Conservation (phyloP, 352 stramenopile genomes). For the Halophytophthora batemanensis region DNA sequence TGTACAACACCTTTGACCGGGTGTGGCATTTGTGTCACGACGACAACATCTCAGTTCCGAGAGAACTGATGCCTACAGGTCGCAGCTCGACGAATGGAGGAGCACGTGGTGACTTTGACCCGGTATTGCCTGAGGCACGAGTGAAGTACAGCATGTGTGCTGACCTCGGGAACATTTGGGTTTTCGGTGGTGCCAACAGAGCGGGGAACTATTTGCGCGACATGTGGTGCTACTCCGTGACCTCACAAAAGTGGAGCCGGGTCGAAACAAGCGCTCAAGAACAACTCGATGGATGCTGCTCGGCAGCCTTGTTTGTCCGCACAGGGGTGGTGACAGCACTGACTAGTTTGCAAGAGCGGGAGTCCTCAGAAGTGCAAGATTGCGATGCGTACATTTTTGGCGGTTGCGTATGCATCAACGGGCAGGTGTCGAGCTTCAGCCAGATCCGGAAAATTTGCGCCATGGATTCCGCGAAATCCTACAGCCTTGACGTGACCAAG, state of each 20-base stretch:
- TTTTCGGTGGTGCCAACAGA: constrained; percentile 60
- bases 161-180: constrained; percentile 80
- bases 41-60: constrained; percentile 55
- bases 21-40: constrained; percentile 85
- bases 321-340: constrained; percentile 51
- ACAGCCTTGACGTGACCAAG: constrained; percentile 43
- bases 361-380: constrained; percentile 13
- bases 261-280: constrained; percentile 53
- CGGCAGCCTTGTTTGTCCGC: constrained; percentile 40
- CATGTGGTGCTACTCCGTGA: constrained; percentile 78
- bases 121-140: constrained; percentile 47
- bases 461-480: constrained; percentile 34
- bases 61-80: constrained; percentile 6
- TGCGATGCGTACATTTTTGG: constrained; percentile 47
- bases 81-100: neutral
- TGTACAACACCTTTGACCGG: constrained; percentile 87
- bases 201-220: constrained; percentile 52
- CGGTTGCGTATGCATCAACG: constrained; percentile 27
- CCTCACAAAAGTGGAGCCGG: constrained; percentile 56
- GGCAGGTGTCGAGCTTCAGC: constrained; percentile 14
- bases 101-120: constrained; percentile 39
- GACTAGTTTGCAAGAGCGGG: constrained; percentile 27
- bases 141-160: constrained; percentile 68
- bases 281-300: constrained; percentile 41
- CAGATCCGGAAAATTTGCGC: constrained; percentile 34